Conservation (phyloP, 2,329 filamentous ascomycete genomes). For the Sporothrix phasma region DNA sequence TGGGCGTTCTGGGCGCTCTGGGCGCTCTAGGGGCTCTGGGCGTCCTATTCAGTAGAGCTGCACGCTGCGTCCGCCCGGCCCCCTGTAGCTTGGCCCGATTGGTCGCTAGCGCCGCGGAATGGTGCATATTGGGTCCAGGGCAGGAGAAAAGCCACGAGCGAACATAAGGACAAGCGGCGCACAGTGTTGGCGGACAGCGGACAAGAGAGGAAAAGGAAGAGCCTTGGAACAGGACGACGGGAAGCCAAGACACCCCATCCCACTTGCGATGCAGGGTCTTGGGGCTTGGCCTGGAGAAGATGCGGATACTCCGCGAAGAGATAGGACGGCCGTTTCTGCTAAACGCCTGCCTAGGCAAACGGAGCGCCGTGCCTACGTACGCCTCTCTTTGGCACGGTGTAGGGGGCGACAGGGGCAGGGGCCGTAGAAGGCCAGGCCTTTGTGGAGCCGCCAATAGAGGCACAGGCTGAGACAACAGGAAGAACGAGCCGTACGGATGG, state of each 20-base stretch:
- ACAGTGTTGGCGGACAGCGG: background rate
- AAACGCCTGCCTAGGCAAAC: constrained; percentile 2
- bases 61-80: no score
- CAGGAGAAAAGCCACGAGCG: background rate
- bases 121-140: background rate
- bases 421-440: background rate
- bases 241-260: no score
- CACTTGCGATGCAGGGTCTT: no score
- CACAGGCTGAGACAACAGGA: background rate
- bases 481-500: background rate
- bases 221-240: no score
- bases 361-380: background rate
- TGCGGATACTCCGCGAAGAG: background rate
- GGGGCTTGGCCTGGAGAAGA: background rate
- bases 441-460: background rate
- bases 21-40: no score
- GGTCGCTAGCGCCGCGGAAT: background rate
- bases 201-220: background rate
- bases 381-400: background rate
- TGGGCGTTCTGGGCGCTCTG: background rate
- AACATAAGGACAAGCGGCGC: background rate
- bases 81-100: background rate
- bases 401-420: background rate
- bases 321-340: background rate
- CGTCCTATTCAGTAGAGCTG: no score